phyloP scores from a whole-genome alignment of 257 asterid genomes.

The Rauvolfia tetraphylla region DNA sequence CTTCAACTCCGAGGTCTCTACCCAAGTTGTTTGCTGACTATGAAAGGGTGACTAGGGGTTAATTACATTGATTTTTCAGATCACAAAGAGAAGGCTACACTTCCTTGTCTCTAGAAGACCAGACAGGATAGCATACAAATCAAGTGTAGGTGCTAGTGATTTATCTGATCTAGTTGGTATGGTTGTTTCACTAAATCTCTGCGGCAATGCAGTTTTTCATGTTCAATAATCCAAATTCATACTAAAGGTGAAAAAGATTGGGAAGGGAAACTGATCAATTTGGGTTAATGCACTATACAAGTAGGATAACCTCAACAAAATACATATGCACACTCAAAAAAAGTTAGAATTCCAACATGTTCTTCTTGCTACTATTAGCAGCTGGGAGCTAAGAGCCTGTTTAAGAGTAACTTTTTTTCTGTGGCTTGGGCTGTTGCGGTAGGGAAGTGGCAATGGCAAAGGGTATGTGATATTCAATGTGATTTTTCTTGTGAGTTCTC shows the following conservation, averaged over 20 bases:
- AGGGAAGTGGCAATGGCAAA: not conserved
- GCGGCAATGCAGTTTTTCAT: not conserved
- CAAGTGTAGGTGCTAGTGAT: not conserved
- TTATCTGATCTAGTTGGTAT: not conserved
- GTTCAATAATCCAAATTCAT: not conserved
- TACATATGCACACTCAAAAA: not conserved
- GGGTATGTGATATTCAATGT: not conserved
- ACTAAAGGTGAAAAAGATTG: not conserved
- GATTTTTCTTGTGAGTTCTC: not conserved
- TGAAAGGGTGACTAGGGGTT: not conserved
- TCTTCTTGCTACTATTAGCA: not conserved
- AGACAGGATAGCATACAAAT: not conserved
- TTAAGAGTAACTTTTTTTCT: not conserved
- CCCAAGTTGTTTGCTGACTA: no score
- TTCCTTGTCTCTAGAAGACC: constrained; percentile 6
- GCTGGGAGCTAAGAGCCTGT: not conserved
- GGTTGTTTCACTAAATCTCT: not conserved
- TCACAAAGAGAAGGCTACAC: not conserved
- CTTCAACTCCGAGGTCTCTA: not conserved
- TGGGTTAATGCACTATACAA: no score
- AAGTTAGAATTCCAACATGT: not conserved
- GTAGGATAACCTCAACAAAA: not conserved
- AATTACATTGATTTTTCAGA: not conserved
- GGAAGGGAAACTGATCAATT: not conserved
- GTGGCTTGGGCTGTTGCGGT: not conserved